phyloP scores from a whole-genome alignment of 805 yeast genomes.

The Saccharomycopsis capsularis region DNA sequence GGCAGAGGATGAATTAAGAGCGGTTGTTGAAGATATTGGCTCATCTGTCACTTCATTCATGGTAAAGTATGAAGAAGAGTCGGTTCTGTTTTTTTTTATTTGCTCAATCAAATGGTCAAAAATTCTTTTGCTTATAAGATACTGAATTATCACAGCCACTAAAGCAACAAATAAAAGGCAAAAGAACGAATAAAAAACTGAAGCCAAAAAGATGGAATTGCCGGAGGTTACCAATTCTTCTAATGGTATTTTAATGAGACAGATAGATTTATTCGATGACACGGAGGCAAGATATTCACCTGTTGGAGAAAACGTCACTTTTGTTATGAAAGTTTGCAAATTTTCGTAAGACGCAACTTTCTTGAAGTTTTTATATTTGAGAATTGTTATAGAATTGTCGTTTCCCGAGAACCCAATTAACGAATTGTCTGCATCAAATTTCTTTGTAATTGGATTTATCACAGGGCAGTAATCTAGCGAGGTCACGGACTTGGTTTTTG shows the following conservation, averaged over 20 bases:
- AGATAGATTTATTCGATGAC: conserved; percentile 71
- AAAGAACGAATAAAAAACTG: conserved; percentile 29
- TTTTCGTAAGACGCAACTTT: conserved; percentile 45
- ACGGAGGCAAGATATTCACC: conserved; percentile 63
- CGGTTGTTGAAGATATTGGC: conserved; percentile 1
- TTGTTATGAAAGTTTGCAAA: conserved; percentile 71
- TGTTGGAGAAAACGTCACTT: conserved; percentile 59
- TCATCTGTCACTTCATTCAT: conserved; percentile 14
- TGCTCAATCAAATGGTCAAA: conserved; percentile 21
- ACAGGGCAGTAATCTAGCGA: conserved; percentile 37
- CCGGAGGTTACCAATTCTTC: conserved; percentile 30
- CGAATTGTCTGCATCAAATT: conserved; percentile 19
- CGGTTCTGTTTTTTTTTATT: conserved; percentile 19
- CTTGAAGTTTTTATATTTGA: conserved; percentile 45
- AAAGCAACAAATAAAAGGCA: conserved; percentile 29
- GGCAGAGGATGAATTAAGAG: not conserved
- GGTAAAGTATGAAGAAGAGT: conserved; percentile 21
- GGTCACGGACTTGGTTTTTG: conserved; percentile 48
- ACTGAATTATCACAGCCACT: conserved; percentile 32
- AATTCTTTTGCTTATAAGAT: conserved; percentile 21
- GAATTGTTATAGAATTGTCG: conserved; percentile 59
- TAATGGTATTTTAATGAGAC: conserved; percentile 53
- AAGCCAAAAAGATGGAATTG: conserved; percentile 29
- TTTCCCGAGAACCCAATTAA: conserved; percentile 39
- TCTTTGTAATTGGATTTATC: conserved; percentile 18